A percentile compares a stretch with the other conserved stretches of the same genome.
Conservation (phyloP, 129 eudicot species). For the Smallanthus sonchifolius region DNA sequence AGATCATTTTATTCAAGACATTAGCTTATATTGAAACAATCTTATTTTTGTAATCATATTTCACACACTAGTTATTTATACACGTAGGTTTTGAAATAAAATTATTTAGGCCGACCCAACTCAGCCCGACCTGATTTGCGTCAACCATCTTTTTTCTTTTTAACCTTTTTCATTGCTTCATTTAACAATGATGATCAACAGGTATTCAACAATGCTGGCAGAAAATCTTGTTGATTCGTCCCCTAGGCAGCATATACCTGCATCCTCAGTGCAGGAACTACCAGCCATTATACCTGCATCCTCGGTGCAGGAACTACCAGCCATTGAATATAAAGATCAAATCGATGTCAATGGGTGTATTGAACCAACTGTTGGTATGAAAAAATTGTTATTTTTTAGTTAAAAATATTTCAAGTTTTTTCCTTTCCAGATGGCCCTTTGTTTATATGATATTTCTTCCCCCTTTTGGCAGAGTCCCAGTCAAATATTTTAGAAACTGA, state of each 20-base stretch:
- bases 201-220: conserved; percentile 99
- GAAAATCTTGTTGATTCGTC: conserved; percentile 81
- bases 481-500: conserved; percentile 52
- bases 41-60: not conserved
- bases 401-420: not conserved
- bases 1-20: not conserved
- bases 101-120: not conserved
- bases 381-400: not conserved
- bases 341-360: conserved; percentile 31
- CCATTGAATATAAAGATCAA: conserved; percentile 39
- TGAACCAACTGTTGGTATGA: conserved; percentile 40
- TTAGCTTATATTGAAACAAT: not conserved
- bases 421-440: not conserved
- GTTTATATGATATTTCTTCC: not conserved
- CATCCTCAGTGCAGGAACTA: conserved; percentile 32
- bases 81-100: not conserved
- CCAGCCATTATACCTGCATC: conserved; percentile 31
- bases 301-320: conserved; percentile 32
- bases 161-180: not conserved
- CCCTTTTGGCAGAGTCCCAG: conserved; percentile 48
- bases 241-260: conserved; percentile 29
- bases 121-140: not conserved
- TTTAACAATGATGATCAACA: conserved; percentile 24
- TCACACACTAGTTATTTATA: not conserved
- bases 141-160: not conserved